Evolutionary conservation across 768 basidiomycete species (phyloP), one percentile per base, ranked within the genome.

Genomic region (Mrakia hoshinonis): DNA sequence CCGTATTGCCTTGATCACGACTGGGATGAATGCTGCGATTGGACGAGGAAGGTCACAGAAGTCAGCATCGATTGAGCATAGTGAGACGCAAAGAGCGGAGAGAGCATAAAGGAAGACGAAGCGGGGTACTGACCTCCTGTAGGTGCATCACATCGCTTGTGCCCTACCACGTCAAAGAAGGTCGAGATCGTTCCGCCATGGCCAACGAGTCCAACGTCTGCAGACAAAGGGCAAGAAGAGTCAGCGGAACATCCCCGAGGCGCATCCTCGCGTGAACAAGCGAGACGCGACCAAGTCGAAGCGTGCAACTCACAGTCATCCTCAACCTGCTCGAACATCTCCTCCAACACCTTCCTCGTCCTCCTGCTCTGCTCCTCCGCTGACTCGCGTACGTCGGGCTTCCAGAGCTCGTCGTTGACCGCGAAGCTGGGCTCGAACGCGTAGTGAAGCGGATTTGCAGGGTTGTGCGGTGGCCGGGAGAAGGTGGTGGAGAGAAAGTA

Each of bases 401-500:
- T 61, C 58, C 58, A 61, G 2, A 39, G 58, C 58, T 39, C 58
- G 58, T 61, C 58, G 34, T 61, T 61, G 3, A 61, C 36, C 20
- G 58, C 20, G 10, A 61, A 61, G 20, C n/a, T 31, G 7, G 58
- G 58, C 20, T 61, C 58, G 58, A 61, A 61, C 18, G 13, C 36
- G 34, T 61, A 61, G 58, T 61, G 36, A 15, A 61, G 58, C 31
- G 58, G 36, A n/a, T 61, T 61, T 22, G 58, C 4, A 6, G 58
- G 58, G 58, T 61, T 61, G 34, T 31, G 31, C 31, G 43, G 7
- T 15, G 36, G 58, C 9, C 36, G 58, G 34, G 58, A 61, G 58
- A 61, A 61, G 36, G 58, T 61, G 12, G 58, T 61, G 12, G 58
- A 18, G 36, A 61, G 58, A 36, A 61, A 61, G 36, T 61, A 61